These are phyloP conservation scores for Mycena pura DNA, from an alignment of 768 basidiomycete species.

Conservation along the genomic window DNA sequence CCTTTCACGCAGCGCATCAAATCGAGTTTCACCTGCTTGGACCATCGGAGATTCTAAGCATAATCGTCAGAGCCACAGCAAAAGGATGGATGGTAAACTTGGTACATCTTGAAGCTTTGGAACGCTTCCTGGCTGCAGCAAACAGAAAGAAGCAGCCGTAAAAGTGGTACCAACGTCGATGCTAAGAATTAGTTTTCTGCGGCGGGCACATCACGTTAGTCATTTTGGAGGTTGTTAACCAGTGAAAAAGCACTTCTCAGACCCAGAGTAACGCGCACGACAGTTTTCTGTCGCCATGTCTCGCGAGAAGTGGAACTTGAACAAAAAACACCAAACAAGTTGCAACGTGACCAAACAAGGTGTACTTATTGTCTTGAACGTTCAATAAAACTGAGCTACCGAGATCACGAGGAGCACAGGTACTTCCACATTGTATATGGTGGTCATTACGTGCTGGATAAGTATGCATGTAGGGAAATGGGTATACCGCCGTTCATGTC, in stretches of 20 bases:
- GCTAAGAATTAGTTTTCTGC: constrained; percentile 16
- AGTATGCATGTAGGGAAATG: constrained; percentile 12
- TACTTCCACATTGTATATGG: too few species aligned
- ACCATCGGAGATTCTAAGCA: constrained; percentile 28
- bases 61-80: too few species aligned
- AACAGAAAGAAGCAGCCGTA: constrained; percentile 22
- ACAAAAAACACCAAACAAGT: neutral
- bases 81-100: too few species aligned
- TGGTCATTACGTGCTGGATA: constrained; percentile 24
- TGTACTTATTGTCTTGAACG: too few species aligned
- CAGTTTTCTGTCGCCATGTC: constrained; percentile 16
- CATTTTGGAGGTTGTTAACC: neutral
- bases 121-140: constrained; percentile 22
- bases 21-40: constrained; percentile 20
- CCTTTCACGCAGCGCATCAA: too few species aligned
- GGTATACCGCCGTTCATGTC: constrained; percentile 25
- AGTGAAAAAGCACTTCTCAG: neutral
- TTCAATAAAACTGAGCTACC: too few species aligned
- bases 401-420: too few species aligned
- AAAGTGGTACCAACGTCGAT: constrained; percentile 26
- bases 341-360: too few species aligned
- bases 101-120: constrained; percentile 29
- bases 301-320: neutral
- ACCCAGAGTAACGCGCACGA: constrained; percentile 10
- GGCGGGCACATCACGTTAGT: neutral